Percentiles rank a stretch among this genome's conserved stretches.
Evolutionary conservation across 345 rosid species (phyloP).

Genomic region (Eutrema yunnanense): DNA sequence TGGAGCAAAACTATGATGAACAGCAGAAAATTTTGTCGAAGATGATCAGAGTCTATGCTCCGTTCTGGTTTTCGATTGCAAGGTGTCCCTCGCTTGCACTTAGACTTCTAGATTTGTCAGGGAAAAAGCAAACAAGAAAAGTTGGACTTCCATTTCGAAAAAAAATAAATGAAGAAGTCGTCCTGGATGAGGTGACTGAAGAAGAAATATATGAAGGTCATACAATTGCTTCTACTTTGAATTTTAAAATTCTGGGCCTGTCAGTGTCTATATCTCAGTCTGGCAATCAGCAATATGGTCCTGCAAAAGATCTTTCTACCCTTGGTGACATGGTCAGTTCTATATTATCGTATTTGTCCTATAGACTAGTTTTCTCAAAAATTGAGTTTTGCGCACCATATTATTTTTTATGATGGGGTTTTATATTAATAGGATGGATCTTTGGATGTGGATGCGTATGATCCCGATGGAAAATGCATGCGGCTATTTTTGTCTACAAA

Average conservation of each 20-base stretch:
- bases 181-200: conserved; percentile 58
- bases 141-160: conserved; percentile 49
- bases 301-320: conserved; percentile 75
- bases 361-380: conserved; percentile 3
- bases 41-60: conserved; percentile 75
- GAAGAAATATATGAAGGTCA: conserved; percentile 78
- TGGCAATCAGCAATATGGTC: conserved; percentile 58
- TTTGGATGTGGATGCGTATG: conserved; percentile 65
- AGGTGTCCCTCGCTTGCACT: conserved; percentile 82
- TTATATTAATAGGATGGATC: conserved; percentile 75
- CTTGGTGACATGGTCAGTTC: conserved; percentile 84
- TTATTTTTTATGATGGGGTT: conserved; percentile 8
- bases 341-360: background rate
- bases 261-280: conserved; percentile 56
- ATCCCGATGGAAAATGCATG: conserved; percentile 68
- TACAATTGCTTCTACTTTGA: conserved; percentile 89
- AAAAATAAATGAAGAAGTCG: conserved; percentile 36
- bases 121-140: conserved; percentile 45
- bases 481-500: conserved; percentile 78
- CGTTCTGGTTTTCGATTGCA: conserved; percentile 81
- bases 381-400: background rate
- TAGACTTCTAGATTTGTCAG: conserved; percentile 49
- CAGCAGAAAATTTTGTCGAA: conserved; percentile 50
- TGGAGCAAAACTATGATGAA: conserved; percentile 77
- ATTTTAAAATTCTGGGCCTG: conserved; percentile 63